Percentiles rank a stretch among this genome's conserved stretches.
Evolutionary conservation across 805 yeast genomes (phyloP).

Genomic region (Ascoidea rubescens): DNA sequence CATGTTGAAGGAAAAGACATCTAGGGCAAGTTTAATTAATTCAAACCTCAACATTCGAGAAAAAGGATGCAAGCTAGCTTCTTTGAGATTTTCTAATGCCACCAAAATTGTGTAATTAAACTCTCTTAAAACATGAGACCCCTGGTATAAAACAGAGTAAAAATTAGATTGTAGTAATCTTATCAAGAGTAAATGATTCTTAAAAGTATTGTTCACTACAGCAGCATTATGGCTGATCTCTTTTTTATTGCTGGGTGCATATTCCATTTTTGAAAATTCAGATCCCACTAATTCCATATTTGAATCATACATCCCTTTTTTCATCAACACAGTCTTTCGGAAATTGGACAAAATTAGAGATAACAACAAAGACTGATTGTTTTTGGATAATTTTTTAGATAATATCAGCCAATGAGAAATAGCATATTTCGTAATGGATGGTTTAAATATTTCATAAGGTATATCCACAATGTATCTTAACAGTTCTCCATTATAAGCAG

Average conservation of each 20-base stretch:
- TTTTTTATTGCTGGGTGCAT: conserved; percentile 66
- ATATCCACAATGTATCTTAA: conserved; percentile 41
- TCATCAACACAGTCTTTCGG: conserved; percentile 46
- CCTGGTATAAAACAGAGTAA: conserved; percentile 63
- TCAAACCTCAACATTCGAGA: conserved; percentile 68
- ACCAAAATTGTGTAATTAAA: conserved; percentile 47
- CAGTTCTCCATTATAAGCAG: conserved; percentile 17
- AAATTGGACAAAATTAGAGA: conserved; percentile 58
- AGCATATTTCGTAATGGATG: conserved; percentile 46
- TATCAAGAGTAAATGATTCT: conserved; percentile 60
- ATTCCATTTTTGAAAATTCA: conserved; percentile 69
- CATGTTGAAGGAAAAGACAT: conserved; percentile 40
- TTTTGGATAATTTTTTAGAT: conserved; percentile 45
- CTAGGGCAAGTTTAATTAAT: conserved; percentile 52
- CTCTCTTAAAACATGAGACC: conserved; percentile 52
- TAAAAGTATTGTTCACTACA: conserved; percentile 31
- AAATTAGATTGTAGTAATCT: conserved; percentile 61
- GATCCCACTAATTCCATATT: conserved; percentile 16
- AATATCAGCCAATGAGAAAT: conserved; percentile 72
- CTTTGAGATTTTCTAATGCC: conserved; percentile 35
- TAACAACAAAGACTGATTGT: conserved; percentile 42
- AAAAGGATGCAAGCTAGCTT: conserved; percentile 73
- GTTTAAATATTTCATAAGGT: conserved; percentile 58
- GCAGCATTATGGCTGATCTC: conserved; percentile 38
- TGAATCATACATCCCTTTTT: conserved; percentile 51